These are phyloP conservation scores for Gossypium raimondii DNA, from an alignment of 345 rosid genomes.

Conservation along the genomic window DNA sequence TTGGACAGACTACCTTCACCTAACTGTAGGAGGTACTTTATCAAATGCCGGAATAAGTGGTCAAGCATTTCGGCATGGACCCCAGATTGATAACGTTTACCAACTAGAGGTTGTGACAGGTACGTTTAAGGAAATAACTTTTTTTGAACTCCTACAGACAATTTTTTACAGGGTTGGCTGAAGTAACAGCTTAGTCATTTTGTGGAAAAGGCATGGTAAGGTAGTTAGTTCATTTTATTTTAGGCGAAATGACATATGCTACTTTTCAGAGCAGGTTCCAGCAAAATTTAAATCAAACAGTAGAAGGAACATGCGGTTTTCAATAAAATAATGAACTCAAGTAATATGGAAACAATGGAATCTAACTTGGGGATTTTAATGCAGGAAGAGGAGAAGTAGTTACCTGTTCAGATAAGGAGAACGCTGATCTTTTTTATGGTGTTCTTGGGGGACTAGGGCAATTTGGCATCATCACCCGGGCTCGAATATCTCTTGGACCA, in stretches of 20 bases:
- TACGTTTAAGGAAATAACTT: conserved; percentile 26
- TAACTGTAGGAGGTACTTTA: conserved; percentile 86
- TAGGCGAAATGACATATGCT: conserved; percentile 17
- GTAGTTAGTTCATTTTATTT: neutral
- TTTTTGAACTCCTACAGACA: neutral
- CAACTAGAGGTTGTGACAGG: conserved; percentile 93
- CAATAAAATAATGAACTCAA: conserved; percentile 1
- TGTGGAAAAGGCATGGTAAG: neutral
- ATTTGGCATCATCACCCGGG: conserved; percentile 87
- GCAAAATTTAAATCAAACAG: neutral
- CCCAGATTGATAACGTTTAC: conserved; percentile 78
- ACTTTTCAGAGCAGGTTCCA: neutral
- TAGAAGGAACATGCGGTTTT: neutral
- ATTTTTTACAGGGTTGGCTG: neutral
- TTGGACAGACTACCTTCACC: conserved; percentile 96
- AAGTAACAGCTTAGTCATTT: neutral
- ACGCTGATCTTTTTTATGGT: conserved; percentile 76
- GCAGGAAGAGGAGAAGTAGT: conserved; percentile 88
- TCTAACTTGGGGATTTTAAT: conserved; percentile 17
- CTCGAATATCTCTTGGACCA: conserved; percentile 66
- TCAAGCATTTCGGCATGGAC: conserved; percentile 86
- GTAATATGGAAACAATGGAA: neutral
- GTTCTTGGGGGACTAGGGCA: conserved; percentile 98
- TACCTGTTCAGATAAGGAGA: conserved; percentile 70
- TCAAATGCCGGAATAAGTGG: conserved; percentile 96